Percentiles rank a stretch among this genome's conserved stretches.
phyloP scores from a whole-genome alignment of 371 early-diverging fungal species.

The Nematocida ironsii region DNA sequence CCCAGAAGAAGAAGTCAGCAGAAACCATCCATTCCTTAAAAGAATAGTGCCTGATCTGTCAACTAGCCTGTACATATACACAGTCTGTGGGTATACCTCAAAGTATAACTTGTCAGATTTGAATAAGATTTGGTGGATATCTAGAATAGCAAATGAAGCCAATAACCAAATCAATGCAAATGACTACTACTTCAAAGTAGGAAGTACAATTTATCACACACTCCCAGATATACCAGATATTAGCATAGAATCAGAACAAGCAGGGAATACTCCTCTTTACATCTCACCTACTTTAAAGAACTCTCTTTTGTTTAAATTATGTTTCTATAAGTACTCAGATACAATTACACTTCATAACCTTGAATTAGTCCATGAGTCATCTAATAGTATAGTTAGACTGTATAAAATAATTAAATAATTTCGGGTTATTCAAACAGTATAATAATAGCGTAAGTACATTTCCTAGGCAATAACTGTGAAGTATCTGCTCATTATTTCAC shows the following conservation, averaged over 20 bases:
- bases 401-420: constrained; percentile 10
- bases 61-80: constrained; percentile 7
- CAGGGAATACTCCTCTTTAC: not conserved
- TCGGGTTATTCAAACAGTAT: not conserved
- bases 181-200: constrained; percentile 25
- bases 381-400: constrained; percentile 31
- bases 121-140: constrained; percentile 16
- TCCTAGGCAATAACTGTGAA: too few species aligned
- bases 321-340: constrained; percentile 1
- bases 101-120: constrained; percentile 7
- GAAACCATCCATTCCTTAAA: constrained; percentile 70
- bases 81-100: constrained; percentile 12
- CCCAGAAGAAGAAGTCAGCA: constrained; percentile 79
- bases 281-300: constrained; percentile 25
- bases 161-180: not conserved
- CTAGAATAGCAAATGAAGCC: constrained; percentile 2
- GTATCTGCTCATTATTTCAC: too few species aligned
- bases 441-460: not conserved
- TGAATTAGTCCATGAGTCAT: constrained; percentile 30
- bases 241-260: not conserved
- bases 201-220: not conserved
- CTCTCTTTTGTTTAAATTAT: constrained; percentile 47
- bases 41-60: not conserved
- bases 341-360: constrained; percentile 6
- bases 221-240: not conserved